A percentile compares a stretch with the other conserved stretches of the same genome.
Conservation (phyloP, 2,329 filamentous ascomycete genomes). For the Aspergillaceae sp. region DNA sequence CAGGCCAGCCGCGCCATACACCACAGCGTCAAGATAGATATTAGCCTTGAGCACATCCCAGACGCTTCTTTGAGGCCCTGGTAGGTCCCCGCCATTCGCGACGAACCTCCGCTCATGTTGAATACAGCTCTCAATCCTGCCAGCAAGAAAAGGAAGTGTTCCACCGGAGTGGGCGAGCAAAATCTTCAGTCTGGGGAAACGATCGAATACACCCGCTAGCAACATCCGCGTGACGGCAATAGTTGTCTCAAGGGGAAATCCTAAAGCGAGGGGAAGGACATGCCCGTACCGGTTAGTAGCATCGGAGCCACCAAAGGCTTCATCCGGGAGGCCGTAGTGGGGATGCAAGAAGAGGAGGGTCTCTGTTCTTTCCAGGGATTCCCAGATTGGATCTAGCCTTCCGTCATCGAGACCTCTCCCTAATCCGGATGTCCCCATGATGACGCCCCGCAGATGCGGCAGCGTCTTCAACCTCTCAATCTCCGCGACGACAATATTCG, state of each 20-base stretch:
- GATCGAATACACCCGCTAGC: conserved; percentile 75
- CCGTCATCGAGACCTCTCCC: conserved; percentile 74
- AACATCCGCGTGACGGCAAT: conserved; percentile 84
- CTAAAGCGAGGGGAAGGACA: conserved; percentile 74
- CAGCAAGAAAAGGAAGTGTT: conserved; percentile 79
- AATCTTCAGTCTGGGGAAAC: conserved; percentile 59
- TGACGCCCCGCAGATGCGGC: conserved; percentile 69
- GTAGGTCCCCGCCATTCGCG: conserved; percentile 53
- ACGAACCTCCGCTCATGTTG: conserved; percentile 70
- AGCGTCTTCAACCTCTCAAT: conserved; percentile 55
- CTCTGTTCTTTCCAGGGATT: conserved; percentile 55
- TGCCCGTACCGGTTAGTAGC: conserved; percentile 68
- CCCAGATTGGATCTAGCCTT: conserved; percentile 61
- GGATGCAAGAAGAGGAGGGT: conserved; percentile 78
- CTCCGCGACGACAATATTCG: conserved; percentile 52
- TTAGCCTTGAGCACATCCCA: conserved; percentile 64
- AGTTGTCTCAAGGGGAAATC: conserved; percentile 87
- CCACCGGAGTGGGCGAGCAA: conserved; percentile 83
- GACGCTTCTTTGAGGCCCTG: conserved; percentile 48
- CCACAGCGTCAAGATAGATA: conserved; percentile 70
- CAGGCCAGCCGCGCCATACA: conserved; percentile 48
- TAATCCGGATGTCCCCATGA: conserved; percentile 76
- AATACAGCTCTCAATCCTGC: conserved; percentile 80
- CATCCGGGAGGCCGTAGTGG: conserved; percentile 76
- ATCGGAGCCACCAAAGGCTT: conserved; percentile 71